Evolutionary conservation across 345 rosid species (phyloP).

Genomic region (Durio zibethinus): DNA sequence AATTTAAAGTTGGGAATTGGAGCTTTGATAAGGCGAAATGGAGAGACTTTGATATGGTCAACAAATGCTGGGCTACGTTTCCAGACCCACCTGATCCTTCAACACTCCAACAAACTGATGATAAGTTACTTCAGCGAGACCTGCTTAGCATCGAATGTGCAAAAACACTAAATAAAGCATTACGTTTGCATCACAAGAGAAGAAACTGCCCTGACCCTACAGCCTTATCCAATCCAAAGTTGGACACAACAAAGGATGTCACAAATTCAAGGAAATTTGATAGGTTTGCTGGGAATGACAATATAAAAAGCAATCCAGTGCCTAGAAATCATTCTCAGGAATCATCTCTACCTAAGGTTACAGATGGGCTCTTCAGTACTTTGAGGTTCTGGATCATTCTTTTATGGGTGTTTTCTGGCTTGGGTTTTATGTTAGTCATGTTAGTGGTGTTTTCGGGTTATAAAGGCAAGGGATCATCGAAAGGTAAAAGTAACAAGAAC

Average conservation of each 20-base stretch:
- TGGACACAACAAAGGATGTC: slow-evolving; percentile 23
- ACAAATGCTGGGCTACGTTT: slow-evolving; percentile 83
- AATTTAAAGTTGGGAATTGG: slow-evolving; percentile 85
- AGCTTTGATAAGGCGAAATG: slow-evolving; percentile 96
- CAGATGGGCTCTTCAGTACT: slow-evolving; percentile 54
- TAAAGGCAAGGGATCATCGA: slow-evolving; percentile 46
- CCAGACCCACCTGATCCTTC: slow-evolving; percentile 82
- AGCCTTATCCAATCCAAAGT: slow-evolving; percentile 25
- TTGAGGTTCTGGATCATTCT: slow-evolving; percentile 69
- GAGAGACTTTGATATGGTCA: slow-evolving; percentile 75
- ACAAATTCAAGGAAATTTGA: slow-evolving; percentile 44
- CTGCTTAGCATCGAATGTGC: slow-evolving; percentile 93
- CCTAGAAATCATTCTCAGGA: slow-evolving; percentile 29
- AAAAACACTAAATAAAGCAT: slow-evolving; percentile 72
- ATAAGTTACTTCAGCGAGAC: slow-evolving; percentile 52
- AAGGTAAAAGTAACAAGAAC: slow-evolving; percentile 57
- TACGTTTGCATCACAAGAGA: slow-evolving; percentile 67
- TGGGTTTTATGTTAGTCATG: slow-evolving; percentile 66
- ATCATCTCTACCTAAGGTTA: slow-evolving; percentile 24
- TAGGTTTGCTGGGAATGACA: slow-evolving; percentile 20
- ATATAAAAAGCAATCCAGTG: slow-evolving; percentile 28
- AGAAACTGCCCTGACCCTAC: slow-evolving; percentile 62
- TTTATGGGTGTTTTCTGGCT: slow-evolving; percentile 67
- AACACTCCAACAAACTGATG: slow-evolving; percentile 48
- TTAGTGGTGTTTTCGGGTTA: slow-evolving; percentile 51